Conservation (phyloP, 2,329 filamentous ascomycete species). For the Fusarium marasasianum region DNA sequence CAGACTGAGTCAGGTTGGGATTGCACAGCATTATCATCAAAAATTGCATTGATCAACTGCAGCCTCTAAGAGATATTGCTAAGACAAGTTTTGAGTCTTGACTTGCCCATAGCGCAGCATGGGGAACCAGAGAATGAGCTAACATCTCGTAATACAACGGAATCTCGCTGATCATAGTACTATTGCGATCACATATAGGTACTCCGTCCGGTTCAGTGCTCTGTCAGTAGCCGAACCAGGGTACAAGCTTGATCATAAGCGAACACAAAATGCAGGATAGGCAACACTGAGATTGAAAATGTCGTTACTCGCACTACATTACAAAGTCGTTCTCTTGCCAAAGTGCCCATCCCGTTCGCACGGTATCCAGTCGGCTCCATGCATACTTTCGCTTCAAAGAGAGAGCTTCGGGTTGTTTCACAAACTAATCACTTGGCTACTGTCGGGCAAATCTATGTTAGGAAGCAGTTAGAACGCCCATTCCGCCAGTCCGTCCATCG, state of each 20-base stretch:
- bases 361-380: constrained; percentile 28
- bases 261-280: constrained; percentile 1
- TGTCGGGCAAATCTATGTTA: not conserved
- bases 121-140: constrained; percentile 14
- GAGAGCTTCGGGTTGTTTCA: not conserved
- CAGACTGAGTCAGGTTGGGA: not conserved
- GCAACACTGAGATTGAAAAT: not conserved
- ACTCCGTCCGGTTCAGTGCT: not conserved
- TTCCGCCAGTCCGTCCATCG: not conserved
- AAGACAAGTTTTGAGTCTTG: constrained; percentile 7
- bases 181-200: constrained; percentile 11
- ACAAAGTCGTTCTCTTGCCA: not conserved
- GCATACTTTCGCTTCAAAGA: constrained; percentile 13
- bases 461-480: not conserved
- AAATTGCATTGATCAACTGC: not conserved
- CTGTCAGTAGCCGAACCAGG: constrained; percentile 25
- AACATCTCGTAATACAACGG: constrained; percentile 17
- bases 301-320: not conserved
- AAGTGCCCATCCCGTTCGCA: constrained; percentile 23
- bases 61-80: not conserved
- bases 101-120: constrained; percentile 22
- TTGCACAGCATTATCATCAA: not conserved
- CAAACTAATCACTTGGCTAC: not conserved
- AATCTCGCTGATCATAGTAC: constrained; percentile 21
- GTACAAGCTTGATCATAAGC: constrained; percentile 14